phyloP scores from a whole-genome alignment of 169 alveolate genomes.

The Cryptosporidium sp. region DNA sequence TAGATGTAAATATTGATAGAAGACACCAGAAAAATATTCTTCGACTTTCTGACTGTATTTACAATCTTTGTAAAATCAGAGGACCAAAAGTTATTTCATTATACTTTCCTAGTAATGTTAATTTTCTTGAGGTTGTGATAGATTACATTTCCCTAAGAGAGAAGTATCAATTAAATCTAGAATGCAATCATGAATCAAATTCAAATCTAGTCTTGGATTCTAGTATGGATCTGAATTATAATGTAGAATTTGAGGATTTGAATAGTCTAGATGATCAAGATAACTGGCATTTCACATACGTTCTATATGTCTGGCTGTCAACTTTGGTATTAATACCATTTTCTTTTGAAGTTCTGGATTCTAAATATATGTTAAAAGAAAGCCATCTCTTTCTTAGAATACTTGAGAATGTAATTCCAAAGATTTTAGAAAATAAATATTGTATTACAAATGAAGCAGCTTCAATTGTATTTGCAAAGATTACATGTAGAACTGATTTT shows the following conservation, averaged over 20 bases:
- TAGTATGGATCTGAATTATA: neutral
- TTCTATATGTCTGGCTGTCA: conserved; percentile 67
- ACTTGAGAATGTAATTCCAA: conserved; percentile 42
- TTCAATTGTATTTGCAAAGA: conserved; percentile 46
- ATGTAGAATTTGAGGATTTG: neutral
- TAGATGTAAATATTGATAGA: neutral
- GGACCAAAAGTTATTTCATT: conserved; percentile 47
- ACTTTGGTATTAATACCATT: conserved; percentile 56
- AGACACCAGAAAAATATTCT: conserved; percentile 15
- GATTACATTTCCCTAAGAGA: conserved; percentile 40
- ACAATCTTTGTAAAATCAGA: conserved; percentile 56
- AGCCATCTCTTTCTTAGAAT: conserved; percentile 22
- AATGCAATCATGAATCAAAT: neutral
- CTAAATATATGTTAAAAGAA: conserved; percentile 22
- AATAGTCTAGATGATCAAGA: neutral
- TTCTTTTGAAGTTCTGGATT: conserved; percentile 48
- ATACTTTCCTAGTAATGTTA: conserved; percentile 56
- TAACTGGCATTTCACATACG: conserved; percentile 47
- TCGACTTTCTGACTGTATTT: conserved; percentile 52
- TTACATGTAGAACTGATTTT: conserved; percentile 54
- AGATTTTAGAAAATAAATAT: conserved; percentile 22
- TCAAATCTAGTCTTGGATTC: neutral
- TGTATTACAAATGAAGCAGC: conserved; percentile 57
- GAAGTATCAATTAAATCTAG: neutral
- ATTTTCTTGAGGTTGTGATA: conserved; percentile 34